Evolutionary conservation across 495 filamentous ascomycete genomes (phyloP).

Genomic region (Podospora pseudocomata): DNA sequence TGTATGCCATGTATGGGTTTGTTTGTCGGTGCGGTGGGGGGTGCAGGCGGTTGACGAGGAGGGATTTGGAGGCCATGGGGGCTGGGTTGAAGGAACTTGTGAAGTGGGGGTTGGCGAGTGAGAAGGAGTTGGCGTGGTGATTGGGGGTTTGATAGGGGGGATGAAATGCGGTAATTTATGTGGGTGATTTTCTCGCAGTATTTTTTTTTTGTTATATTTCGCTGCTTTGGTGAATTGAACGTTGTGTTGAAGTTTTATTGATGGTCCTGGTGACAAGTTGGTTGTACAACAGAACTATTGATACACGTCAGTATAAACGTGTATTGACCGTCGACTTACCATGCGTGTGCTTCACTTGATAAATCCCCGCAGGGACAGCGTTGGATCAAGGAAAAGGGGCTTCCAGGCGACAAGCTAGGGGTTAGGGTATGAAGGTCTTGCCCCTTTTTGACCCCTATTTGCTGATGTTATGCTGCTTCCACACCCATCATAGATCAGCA

Average conservation of each 20-base stretch:
- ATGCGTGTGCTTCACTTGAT: too few species aligned
- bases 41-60: constrained; percentile 19
- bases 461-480: neutral
- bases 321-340: too few species aligned
- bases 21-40: constrained; percentile 24
- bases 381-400: neutral
- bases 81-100: neutral
- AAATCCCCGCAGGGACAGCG: neutral
- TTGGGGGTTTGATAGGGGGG: neutral
- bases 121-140: neutral
- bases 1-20: constrained; percentile 31
- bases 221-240: too few species aligned
- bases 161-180: neutral
- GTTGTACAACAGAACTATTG: too few species aligned
- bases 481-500: neutral
- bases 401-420: neutral
- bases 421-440: neutral
- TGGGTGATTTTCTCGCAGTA: too few species aligned
- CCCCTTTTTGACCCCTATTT: neutral
- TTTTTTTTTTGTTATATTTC: too few species aligned
- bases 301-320: too few species aligned
- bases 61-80: neutral
- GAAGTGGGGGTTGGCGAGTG: neutral
- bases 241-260: too few species aligned
- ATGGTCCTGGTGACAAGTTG: too few species aligned